Percentiles rank a stretch among this genome's conserved stretches.
These are phyloP conservation scores for Oryza meridionalis DNA, from an alignment of 176 grass and related monocot species.

Conservation along the genomic window DNA sequence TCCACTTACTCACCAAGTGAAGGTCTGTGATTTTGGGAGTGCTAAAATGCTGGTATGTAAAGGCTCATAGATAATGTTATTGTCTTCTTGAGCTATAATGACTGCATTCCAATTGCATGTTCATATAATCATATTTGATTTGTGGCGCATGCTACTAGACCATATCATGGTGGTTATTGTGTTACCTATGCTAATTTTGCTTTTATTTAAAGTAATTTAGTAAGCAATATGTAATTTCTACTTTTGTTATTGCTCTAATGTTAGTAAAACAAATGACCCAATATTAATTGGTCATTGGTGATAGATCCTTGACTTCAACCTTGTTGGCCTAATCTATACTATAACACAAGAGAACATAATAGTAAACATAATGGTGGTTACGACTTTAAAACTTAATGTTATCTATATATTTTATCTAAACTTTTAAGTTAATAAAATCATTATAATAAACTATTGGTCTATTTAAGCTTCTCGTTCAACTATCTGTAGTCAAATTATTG, in stretches of 20 bases:
- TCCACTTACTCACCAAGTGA: conserved; percentile 85
- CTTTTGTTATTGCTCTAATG: background rate
- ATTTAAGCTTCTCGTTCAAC: background rate
- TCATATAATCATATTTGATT: conserved; percentile 3
- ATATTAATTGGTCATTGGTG: background rate
- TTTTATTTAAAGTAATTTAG: background rate
- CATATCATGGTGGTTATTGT: background rate
- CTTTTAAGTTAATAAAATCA: background rate
- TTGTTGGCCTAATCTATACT: background rate
- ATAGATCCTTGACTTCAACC: background rate
- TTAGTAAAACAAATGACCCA: background rate
- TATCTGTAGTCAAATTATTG: background rate
- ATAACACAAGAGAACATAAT: background rate
- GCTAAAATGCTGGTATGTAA: conserved; percentile 72
- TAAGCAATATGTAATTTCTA: background rate
- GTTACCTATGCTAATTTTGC: background rate
- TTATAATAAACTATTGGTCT: background rate
- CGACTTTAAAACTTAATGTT: background rate
- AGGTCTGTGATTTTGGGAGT: conserved; percentile 88
- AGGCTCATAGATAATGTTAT: background rate
- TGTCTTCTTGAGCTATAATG: background rate
- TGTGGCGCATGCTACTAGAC: background rate
- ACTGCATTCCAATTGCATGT: background rate
- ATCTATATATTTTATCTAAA: background rate
- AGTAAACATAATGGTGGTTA: background rate